Evolutionary conservation across 2,329 filamentous ascomycete species (phyloP).

Genomic region (Aaosphaeria pasadenensis): DNA sequence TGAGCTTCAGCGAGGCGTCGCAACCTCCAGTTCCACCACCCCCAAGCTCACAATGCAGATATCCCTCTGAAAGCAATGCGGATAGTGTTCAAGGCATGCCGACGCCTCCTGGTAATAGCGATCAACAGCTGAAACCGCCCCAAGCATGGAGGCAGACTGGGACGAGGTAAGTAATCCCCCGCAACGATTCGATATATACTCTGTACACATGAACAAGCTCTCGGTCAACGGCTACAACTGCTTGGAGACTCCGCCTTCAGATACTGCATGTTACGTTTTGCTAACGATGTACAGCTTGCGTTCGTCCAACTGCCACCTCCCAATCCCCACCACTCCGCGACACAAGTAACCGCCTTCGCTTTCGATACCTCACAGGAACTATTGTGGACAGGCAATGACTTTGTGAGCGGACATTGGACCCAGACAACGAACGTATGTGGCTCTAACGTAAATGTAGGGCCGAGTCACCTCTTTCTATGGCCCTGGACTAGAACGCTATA

Average conservation of each 20-base stretch:
- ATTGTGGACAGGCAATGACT: conserved; percentile 89
- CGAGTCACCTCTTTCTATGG: conserved; percentile 86
- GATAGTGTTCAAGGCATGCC: conserved; percentile 23
- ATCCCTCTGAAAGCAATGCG: neutral
- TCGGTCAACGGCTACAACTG: neutral
- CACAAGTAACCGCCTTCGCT: conserved; percentile 73
- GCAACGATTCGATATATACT: neutral
- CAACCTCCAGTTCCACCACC: neutral
- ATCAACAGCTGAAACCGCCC: conserved; percentile 19
- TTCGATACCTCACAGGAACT: conserved; percentile 91
- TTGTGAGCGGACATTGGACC: conserved; percentile 54
- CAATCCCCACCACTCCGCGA: conserved; percentile 63
- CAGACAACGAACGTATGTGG: neutral
- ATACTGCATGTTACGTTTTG: too few species aligned
- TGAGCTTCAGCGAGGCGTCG: conserved; percentile 15
- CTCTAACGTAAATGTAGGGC: conserved; percentile 56
- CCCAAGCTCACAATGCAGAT: too few species aligned
- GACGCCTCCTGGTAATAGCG: conserved; percentile 10
- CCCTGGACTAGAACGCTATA: conserved; percentile 81
- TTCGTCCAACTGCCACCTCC: conserved; percentile 79
- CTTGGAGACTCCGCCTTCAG: neutral
- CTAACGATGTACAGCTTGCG: conserved; percentile 59
- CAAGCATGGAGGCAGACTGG: conserved; percentile 52
- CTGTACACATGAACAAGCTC: neutral
- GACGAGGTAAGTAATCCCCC: conserved; percentile 40